Evolutionary conservation across 2,329 filamentous ascomycete genomes (phyloP).

Genomic region (Knoxdaviesia proteae): DNA sequence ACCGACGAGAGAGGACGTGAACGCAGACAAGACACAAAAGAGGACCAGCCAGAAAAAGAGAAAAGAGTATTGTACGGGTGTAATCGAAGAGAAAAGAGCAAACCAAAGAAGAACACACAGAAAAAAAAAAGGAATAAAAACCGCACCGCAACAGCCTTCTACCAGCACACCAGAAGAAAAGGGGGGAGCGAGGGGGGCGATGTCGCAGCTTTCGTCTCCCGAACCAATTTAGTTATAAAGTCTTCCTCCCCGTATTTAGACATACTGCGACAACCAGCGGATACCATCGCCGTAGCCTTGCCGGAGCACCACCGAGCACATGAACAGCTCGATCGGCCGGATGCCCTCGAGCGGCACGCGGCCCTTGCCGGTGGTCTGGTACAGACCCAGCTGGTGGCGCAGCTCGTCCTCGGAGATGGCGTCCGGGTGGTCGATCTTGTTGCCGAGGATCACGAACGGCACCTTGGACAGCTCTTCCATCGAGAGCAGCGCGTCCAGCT

Average conservation of each 20-base stretch:
- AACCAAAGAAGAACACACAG: not conserved
- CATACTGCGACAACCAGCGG: constrained; percentile 82
- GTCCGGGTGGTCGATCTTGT: constrained; percentile 98
- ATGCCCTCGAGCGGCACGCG: constrained; percentile 85
- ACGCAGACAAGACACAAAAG: too few species aligned
- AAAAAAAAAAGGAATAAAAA: not conserved
- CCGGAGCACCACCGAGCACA: constrained; percentile 98
- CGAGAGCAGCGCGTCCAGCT: constrained; percentile 81
- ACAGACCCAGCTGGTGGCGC: constrained; percentile 75
- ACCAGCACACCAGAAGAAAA: not conserved
- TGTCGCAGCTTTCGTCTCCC: constrained; percentile 2
- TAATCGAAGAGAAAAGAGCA: not conserved
- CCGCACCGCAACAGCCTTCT: too few species aligned
- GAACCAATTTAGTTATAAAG: not conserved
- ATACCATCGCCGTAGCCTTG: constrained; percentile 88
- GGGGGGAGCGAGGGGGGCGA: not conserved
- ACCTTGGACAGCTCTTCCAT: constrained; percentile 97
- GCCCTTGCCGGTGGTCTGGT: constrained; percentile 92
- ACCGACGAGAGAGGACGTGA: too few species aligned
- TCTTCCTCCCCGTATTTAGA: constrained; percentile 27
- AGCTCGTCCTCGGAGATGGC: constrained; percentile 92
- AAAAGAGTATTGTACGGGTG: not conserved
- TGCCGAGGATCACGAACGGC: constrained; percentile 86
- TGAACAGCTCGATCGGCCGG: constrained; percentile 89
- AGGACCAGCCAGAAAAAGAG: not conserved